Base-by-base conservation (phyloP, 768 basidiomycete species). In the Sporobolomyces pararoseus region DNA sequence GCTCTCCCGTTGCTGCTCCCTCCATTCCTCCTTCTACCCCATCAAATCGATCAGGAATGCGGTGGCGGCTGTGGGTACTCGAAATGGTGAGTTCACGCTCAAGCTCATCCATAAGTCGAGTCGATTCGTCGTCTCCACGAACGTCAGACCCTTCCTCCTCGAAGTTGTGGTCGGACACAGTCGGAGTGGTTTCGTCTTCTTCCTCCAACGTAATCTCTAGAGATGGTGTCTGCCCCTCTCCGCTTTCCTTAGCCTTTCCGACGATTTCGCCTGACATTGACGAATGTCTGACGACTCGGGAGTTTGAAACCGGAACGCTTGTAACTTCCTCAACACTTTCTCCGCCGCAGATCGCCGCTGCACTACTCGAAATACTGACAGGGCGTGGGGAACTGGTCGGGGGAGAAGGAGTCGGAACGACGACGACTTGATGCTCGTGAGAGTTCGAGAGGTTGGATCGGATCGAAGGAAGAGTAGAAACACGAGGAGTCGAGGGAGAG, bases 11-110 rank as follows among this genome's bases (percentile, higher is more conserved):
- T 7, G 23, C 39, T 21, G 10, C 23, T 2, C 17, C n/a, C 57
- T 42, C 47, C 3, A 42, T 13, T 23, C 16, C 21, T 19, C 6
- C 42, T 25, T 16, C 50, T 39, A 7, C 54, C 9, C 23, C 55
- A 17, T n/a, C 37, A 10, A 42, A 27, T 23, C n/a, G 35, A 25
- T 39, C 55, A 4, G 21, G 16, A 27, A n/a, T 42, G 7, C 21
- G 55, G 21, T 17, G 37, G 35, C n/a, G 37, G 35, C n/a, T 27
- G 21, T 37, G 55, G 34, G 6, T 23, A 19, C 39, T 37, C 63
- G 68, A 70, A 44, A 70, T 39, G 13, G 49, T 53, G 21, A 70
- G 21, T 53, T 70, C 69, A 13, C 69, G 32, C 59, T 70, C 64
- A 16, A 70, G 64, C 46, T 70, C 69, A 47, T 70, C 69, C 51